Evolutionary conservation across 495 filamentous ascomycete genomes (phyloP), one percentile per base, ranked within the genome.

Genomic region (Glarea lozoyensis): DNA sequence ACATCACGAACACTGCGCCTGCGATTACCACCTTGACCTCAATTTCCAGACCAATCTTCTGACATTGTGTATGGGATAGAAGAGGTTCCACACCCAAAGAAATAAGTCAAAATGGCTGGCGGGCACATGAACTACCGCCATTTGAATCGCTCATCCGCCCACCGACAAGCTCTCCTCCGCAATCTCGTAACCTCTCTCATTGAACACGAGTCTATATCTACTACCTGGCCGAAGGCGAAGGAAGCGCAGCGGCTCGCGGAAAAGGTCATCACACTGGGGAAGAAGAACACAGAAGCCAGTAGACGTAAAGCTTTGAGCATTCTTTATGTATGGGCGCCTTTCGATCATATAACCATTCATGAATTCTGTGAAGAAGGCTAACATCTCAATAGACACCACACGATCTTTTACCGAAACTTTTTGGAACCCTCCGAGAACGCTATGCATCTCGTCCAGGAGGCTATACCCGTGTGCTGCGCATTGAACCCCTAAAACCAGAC

Each of bases 151-250:
- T 75, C 67, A 25, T 92, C 86, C 21, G 65, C 92, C 22, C 92
- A 96, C 58, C 78, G 92, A 57, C 78, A 90, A 65, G 89, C 92
- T 42, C 77, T 98, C 48, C 84, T 98, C 45, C 88, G 92, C 50
- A 97, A 97, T 64, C 73, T 98, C 33, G 87, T 97, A 56, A 94
- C 88, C 46, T 90, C 88, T n/a, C 83, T 98, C 43, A 78, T 98
- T 69, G 70, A 82, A 57, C 78, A 94, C 61, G 92, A 98, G 66
- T 76, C 83, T 40, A 94, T 98, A 68, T 78, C 77, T 36, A 98
- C 92, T 19, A 94, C 92, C 66, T 96, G 82, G 79, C 77, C 78
- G 60, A 97, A 96, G 67, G 92, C 92, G 22, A 98, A 97, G 63
- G 92, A 98, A 68, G 84, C 92, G 33, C 92, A 97, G 63, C 75